Evolutionary conservation across 805 yeast species (phyloP).

Genomic region (Lipomyces yamanashiensis): DNA sequence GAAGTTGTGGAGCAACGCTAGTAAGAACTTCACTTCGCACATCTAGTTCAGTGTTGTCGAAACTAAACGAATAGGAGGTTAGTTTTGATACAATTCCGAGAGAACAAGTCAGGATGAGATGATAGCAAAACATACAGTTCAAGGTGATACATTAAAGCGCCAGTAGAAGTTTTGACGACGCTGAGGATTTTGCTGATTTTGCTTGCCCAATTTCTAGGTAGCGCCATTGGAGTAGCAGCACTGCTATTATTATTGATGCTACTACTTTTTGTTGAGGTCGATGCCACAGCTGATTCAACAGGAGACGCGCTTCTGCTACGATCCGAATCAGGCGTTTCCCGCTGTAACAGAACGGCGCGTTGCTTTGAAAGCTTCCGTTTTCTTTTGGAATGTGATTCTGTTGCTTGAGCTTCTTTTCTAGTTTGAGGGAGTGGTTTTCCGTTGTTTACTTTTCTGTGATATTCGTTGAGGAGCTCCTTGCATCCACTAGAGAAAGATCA

Average conservation of each 20-base stretch:
- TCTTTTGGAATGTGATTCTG: background rate
- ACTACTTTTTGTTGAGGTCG: background rate
- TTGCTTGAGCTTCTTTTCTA: background rate
- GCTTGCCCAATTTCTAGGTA: slow-evolving; percentile 9
- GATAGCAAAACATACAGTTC: background rate
- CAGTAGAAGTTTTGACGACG: background rate
- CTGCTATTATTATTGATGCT: background rate
- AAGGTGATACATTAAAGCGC: background rate
- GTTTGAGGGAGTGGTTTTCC: slow-evolving; percentile 3
- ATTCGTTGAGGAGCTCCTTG: slow-evolving; percentile 4
- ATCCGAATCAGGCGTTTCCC: too few relatives aligned
- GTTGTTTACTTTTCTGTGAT: slow-evolving; percentile 1
- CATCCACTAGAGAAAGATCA: background rate
- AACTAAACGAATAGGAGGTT: background rate
- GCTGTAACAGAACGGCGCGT: background rate
- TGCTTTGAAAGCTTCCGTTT: background rate
- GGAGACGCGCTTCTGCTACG: too few relatives aligned
- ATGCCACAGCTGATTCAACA: background rate
- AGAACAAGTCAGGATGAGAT: background rate
- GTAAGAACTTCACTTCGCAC: background rate
- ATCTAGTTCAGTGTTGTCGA: background rate
- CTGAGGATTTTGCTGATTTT: slow-evolving; percentile 14
- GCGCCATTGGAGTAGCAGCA: background rate
- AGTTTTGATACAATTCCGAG: background rate
- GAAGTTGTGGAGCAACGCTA: background rate